Evolutionary conservation across 2,329 filamentous ascomycete genomes (phyloP).

Genomic region (Monilinia vaccinii-corymbosi): DNA sequence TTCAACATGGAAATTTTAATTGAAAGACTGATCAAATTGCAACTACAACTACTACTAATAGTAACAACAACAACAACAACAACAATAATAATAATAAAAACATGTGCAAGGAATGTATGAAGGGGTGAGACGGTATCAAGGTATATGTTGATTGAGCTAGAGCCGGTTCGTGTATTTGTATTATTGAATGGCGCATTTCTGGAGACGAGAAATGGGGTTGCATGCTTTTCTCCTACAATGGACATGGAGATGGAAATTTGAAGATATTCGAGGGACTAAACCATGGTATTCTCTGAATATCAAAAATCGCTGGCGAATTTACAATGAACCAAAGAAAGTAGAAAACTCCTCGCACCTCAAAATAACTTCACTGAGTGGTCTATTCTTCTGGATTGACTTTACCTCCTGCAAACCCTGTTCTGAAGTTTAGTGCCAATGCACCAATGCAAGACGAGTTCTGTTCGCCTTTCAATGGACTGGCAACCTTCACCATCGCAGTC

Average conservation of each 20-base stretch:
- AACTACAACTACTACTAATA: too few relatives aligned
- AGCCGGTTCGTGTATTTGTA: neutral
- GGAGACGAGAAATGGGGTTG: neutral
- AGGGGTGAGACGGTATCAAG: neutral
- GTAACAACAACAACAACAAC: too few relatives aligned
- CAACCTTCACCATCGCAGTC: neutral
- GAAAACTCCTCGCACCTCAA: slow-evolving; percentile 11
- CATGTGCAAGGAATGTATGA: too few relatives aligned
- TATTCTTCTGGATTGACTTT: neutral
- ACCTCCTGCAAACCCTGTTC: neutral
- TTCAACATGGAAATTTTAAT: too few relatives aligned
- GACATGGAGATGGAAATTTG: neutral
- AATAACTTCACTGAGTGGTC: neutral
- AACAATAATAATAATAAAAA: too few relatives aligned
- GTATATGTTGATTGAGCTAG: neutral
- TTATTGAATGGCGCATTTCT: neutral
- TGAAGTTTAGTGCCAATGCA: neutral
- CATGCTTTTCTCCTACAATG: neutral
- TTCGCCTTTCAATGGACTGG: neutral
- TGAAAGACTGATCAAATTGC: neutral
- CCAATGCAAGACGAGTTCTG: neutral
- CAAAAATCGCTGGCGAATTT: slow-evolving; percentile 6
- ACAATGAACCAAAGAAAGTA: slow-evolving; percentile 1
- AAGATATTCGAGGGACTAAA: neutral
- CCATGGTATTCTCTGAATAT: slow-evolving; percentile 7